These are phyloP conservation scores for Camelina laxa DNA, from an alignment of 345 rosid species.

Conservation along the genomic window DNA sequence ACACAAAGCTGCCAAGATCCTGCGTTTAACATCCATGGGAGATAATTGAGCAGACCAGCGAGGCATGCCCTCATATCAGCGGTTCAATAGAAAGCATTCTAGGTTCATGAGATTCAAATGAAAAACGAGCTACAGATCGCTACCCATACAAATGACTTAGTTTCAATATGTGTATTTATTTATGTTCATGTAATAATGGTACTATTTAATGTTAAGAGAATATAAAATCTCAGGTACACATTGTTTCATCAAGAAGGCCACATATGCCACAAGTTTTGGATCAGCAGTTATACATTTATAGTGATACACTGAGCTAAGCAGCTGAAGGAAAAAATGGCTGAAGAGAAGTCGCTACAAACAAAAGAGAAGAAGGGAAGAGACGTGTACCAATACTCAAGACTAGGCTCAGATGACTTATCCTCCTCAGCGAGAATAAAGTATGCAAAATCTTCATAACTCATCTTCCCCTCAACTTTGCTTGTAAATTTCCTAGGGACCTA, in stretches of 20 bases:
- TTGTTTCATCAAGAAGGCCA: neutral
- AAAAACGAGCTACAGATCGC: neutral
- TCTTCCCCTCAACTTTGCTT: slow-evolving; percentile 73
- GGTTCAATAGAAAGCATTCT: neutral
- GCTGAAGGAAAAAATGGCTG: neutral
- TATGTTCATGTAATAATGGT: neutral
- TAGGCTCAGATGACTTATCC: slow-evolving; percentile 87
- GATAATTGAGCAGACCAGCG: slow-evolving; percentile 3
- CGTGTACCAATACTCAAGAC: slow-evolving; percentile 88
- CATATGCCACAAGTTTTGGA: slow-evolving; percentile 50
- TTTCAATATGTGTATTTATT: neutral
- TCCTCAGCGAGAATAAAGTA: slow-evolving; percentile 90
- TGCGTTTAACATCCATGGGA: slow-evolving; percentile 18
- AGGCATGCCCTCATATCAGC: slow-evolving; percentile 5
- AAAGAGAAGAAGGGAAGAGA: neutral
- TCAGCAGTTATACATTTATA: neutral
- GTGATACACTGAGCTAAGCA: slow-evolving; percentile 1
- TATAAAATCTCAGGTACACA: neutral
- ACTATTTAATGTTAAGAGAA: neutral
- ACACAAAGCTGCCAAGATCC: neutral
- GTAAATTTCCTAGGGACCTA: slow-evolving; percentile 83
- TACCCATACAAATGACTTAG: neutral
- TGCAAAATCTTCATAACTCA: slow-evolving; percentile 96
- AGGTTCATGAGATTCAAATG: neutral
- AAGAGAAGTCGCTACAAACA: slow-evolving; percentile 5